Conservation (phyloP, 139 green algal species). For the Edaphochlamys debaryana region DNA sequence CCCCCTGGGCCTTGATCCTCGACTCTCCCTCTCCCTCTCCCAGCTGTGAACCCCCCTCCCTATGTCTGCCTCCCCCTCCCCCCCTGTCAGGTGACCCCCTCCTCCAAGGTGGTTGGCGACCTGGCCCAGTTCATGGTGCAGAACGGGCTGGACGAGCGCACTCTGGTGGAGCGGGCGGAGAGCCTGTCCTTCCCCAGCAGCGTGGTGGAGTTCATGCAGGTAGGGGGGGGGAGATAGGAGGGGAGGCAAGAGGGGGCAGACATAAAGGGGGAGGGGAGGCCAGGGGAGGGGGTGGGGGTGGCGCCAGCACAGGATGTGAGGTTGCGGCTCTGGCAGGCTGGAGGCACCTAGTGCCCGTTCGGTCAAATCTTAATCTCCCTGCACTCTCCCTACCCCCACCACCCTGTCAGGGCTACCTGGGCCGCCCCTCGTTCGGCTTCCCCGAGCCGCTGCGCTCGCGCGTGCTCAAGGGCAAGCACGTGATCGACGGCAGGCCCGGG, state of each 20-base stretch:
- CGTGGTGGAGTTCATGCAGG: slow-evolving; percentile 94
- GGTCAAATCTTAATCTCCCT: neutral
- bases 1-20: neutral
- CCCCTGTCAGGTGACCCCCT: slow-evolving; percentile 61
- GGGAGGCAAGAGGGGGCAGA: too few species aligned
- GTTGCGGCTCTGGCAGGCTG: neutral
- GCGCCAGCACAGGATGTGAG: neutral
- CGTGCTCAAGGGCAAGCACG: slow-evolving; percentile 81
- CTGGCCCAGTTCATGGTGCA: slow-evolving; percentile 97
- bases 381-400: too few species aligned
- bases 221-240: too few species aligned
- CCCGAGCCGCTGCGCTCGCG: slow-evolving; percentile 85
- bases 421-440: slow-evolving; percentile 82
- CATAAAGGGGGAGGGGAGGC: too few species aligned
- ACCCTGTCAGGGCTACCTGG: slow-evolving; percentile 67
- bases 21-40: neutral
- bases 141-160: slow-evolving; percentile 85
- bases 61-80: neutral
- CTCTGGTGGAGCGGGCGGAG: slow-evolving; percentile 82
- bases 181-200: slow-evolving; percentile 82
- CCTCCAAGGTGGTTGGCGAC: slow-evolving; percentile 84
- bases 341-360: neutral
- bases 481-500: slow-evolving; percentile 80
- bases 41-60: neutral
- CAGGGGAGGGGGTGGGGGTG: slow-evolving; percentile 51